A percentile compares a stretch with the other conserved stretches of the same genome.
Conservation (phyloP, 495 filamentous ascomycete species). For the Melanomma pulvis-pyrius region DNA sequence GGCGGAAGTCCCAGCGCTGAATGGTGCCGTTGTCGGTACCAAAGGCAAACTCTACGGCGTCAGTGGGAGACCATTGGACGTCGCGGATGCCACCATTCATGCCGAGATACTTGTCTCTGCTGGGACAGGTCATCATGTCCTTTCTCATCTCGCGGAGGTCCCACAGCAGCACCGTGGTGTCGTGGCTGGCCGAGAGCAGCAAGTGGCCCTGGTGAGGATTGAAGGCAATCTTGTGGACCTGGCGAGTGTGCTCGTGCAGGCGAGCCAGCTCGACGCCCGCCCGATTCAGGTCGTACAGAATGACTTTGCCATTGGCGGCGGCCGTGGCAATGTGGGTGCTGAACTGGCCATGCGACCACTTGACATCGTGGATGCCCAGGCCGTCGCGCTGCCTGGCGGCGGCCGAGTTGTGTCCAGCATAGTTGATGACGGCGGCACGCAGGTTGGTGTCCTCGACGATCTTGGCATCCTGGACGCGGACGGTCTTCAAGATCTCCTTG, state of each 20-base stretch:
- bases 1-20: conserved; percentile 71
- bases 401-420: conserved; percentile 62
- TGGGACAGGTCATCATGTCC: conserved; percentile 53
- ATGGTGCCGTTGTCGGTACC: conserved; percentile 84
- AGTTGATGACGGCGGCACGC: conserved; percentile 71
- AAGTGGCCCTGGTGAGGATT: conserved; percentile 77
- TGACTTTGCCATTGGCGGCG: conserved; percentile 81
- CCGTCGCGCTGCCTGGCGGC: conserved; percentile 66
- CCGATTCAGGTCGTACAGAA: conserved; percentile 80
- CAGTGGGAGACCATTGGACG: conserved; percentile 84
- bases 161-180: conserved; percentile 84
- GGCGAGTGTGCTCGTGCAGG: conserved; percentile 83
- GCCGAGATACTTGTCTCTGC: conserved; percentile 61
- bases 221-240: conserved; percentile 89
- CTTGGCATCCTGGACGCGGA: conserved; percentile 68
- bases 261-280: conserved; percentile 73
- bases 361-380: conserved; percentile 79
- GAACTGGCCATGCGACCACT: conserved; percentile 73
- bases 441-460: conserved; percentile 80
- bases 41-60: conserved; percentile 84
- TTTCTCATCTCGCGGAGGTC: conserved; percentile 63
- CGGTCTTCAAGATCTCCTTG: conserved; percentile 80
- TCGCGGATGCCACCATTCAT: conserved; percentile 80
- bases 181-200: conserved; percentile 88
- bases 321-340: conserved; percentile 77